Evolutionary conservation across 495 filamentous ascomycete genomes (phyloP).

Genomic region (Entonaema liquescens): DNA sequence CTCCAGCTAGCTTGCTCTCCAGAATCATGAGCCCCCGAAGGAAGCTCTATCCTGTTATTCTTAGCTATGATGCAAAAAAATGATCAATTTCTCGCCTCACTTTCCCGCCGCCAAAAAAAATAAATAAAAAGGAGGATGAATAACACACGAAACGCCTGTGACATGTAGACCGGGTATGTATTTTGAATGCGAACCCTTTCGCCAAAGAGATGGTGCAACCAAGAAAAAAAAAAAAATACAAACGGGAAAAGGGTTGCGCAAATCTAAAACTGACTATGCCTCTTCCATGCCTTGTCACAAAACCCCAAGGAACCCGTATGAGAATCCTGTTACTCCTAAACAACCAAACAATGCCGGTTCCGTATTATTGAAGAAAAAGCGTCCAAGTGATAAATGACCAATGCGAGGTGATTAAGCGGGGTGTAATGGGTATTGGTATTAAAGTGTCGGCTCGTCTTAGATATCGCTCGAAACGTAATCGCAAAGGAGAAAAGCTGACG

Average conservation of each 20-base stretch:
- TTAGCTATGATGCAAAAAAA: conserved; percentile 33
- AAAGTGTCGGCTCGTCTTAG: conserved; percentile 24
- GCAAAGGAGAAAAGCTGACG: conserved; percentile 15
- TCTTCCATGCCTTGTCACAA: conserved; percentile 29
- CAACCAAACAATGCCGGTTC: conserved; percentile 42
- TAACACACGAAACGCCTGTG: conserved; percentile 33
- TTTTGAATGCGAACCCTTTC: conserved; percentile 39
- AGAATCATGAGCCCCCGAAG: conserved; percentile 14
- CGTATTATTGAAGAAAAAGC: conserved; percentile 30
- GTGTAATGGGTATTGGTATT: conserved; percentile 34
- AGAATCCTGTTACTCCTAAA: conserved; percentile 36
- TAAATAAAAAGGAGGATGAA: conserved; percentile 1
- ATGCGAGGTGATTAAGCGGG: conserved; percentile 35
- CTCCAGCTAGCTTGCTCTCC: neutral
- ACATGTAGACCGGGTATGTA: conserved; percentile 41
- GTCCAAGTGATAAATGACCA: conserved; percentile 22
- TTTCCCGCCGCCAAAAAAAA: conserved; percentile 1
- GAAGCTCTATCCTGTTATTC: conserved; percentile 31
- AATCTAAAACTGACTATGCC: conserved; percentile 36
- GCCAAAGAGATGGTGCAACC: conserved; percentile 33
- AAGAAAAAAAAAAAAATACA: conserved; percentile 9
- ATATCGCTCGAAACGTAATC: conserved; percentile 23
- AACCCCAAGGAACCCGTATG: conserved; percentile 23
- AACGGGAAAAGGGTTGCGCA: conserved; percentile 20
- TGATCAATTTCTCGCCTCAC: conserved; percentile 36